Conservation (phyloP, 257 asterid species). For the Plantago elongata region DNA sequence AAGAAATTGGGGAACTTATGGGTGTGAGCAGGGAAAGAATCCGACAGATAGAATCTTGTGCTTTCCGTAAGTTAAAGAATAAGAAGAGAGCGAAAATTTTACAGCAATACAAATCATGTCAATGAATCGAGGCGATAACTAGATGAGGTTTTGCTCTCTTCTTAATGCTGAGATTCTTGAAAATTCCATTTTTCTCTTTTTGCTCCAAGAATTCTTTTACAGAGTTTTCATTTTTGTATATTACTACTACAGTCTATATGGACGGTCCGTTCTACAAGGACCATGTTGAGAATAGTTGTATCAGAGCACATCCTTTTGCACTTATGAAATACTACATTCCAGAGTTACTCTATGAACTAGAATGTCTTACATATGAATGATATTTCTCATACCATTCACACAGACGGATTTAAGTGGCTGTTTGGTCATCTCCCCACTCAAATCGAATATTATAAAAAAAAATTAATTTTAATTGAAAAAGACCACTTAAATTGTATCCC, state of each 20-base stretch:
- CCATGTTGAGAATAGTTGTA: too few relatives aligned
- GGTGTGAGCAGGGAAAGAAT: conserved; percentile 92
- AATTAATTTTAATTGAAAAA: too few relatives aligned
- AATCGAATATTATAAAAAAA: too few relatives aligned
- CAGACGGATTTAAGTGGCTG: too few relatives aligned
- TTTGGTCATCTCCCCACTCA: too few relatives aligned
- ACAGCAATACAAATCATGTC: conserved; percentile 49
- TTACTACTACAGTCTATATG: not conserved
- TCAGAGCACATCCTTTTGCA: not conserved
- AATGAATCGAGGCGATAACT: too few relatives aligned
- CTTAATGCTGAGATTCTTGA: conserved; percentile 19
- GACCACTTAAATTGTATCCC: too few relatives aligned
- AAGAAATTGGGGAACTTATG: conserved; percentile 91
- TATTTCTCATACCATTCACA: too few relatives aligned
- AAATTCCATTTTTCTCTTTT: conserved; percentile 12
- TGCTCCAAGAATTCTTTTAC: not conserved
- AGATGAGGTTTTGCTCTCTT: conserved; percentile 26
- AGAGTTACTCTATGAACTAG: not conserved
- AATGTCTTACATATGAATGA: too few relatives aligned
- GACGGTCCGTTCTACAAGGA: not conserved
- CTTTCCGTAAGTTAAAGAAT: conserved; percentile 86
- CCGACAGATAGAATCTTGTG: conserved; percentile 78
- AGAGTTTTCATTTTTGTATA: conserved; percentile 7
- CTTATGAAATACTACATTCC: not conserved
- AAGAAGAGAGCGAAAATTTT: conserved; percentile 73